Evolutionary conservation across 2,329 filamentous ascomycete genomes (phyloP).

Genomic region (Aureobasidium sp.): DNA sequence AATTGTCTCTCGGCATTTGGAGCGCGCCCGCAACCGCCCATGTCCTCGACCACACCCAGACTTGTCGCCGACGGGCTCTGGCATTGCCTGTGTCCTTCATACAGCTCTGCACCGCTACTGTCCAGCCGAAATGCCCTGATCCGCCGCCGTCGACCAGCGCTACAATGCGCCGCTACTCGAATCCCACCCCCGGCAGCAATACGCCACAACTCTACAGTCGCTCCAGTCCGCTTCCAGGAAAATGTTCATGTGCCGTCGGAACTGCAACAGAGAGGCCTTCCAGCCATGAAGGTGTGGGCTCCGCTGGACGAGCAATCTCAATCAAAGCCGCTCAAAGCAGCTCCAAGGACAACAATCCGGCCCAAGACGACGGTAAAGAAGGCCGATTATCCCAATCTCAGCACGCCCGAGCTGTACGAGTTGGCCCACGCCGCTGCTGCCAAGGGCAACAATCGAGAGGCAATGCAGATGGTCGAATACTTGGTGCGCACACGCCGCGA

Average conservation of each 20-base stretch:
- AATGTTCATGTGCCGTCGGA: neutral
- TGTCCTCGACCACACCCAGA: slow-evolving; percentile 27
- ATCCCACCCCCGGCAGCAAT: neutral
- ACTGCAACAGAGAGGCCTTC: neutral
- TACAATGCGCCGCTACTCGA: slow-evolving; percentile 12
- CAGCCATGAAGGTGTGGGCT: neutral
- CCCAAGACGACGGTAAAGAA: neutral
- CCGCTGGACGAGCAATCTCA: neutral
- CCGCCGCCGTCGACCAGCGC: slow-evolving; percentile 11
- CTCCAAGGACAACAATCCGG: neutral
- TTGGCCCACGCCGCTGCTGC: slow-evolving; percentile 35
- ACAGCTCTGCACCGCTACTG: slow-evolving; percentile 19
- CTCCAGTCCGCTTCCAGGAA: neutral
- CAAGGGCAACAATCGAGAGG: slow-evolving; percentile 31
- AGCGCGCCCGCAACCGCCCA: neutral
- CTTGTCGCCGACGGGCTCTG: slow-evolving; percentile 50
- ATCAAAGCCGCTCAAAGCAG: slow-evolving; percentile 9
- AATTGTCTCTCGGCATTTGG: neutral
- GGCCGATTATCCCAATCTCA: slow-evolving; percentile 12
- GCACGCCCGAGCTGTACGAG: slow-evolving; percentile 37
- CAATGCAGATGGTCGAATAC: slow-evolving; percentile 45
- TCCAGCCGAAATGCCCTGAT: slow-evolving; percentile 8
- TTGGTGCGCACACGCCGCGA: slow-evolving; percentile 50
- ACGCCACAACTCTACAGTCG: slow-evolving; percentile 17
- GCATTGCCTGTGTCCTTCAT: slow-evolving; percentile 53